Evolutionary conservation across 1,284 basidiomycete genomes (phyloP).

Genomic region (Pascua guehoae): DNA sequence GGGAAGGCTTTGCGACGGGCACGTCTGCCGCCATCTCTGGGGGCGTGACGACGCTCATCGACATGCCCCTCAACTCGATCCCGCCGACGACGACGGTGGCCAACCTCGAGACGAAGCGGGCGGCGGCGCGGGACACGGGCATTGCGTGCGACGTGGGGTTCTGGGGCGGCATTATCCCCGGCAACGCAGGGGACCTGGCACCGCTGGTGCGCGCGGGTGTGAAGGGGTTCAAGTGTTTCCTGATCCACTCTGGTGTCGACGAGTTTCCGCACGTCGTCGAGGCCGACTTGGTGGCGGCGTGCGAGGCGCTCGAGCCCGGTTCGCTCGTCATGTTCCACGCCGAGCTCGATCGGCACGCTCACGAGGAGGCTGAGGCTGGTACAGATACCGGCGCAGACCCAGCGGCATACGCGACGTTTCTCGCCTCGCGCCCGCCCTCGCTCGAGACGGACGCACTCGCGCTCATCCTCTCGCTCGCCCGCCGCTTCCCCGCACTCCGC

Average conservation of each 20-base stretch:
- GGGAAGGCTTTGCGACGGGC: slow-evolving; percentile 91
- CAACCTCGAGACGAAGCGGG: slow-evolving; percentile 66
- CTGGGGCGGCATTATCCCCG: slow-evolving; percentile 91
- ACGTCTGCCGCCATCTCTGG: slow-evolving; percentile 82
- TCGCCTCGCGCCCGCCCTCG: slow-evolving; percentile 70
- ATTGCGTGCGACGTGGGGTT: slow-evolving; percentile 78
- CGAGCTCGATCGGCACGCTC: slow-evolving; percentile 60
- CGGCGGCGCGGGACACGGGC: slow-evolving; percentile 55
- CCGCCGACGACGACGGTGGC: slow-evolving; percentile 83
- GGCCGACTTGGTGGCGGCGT: slow-evolving; percentile 64
- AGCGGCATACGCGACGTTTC: slow-evolving; percentile 67
- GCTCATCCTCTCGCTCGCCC: slow-evolving; percentile 65
- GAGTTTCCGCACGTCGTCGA: slow-evolving; percentile 84
- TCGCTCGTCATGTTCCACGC: slow-evolving; percentile 84
- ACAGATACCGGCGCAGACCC: slow-evolving; percentile 2
- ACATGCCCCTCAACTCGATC: slow-evolving; percentile 94
- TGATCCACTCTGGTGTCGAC: slow-evolving; percentile 91
- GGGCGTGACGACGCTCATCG: slow-evolving; percentile 84
- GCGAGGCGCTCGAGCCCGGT: slow-evolving; percentile 57
- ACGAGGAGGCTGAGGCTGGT: too few relatives aligned
- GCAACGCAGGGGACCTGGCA: slow-evolving; percentile 58
- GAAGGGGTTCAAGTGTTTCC: slow-evolving; percentile 91
- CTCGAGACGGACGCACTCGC: slow-evolving; percentile 74
- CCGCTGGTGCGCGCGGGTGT: slow-evolving; percentile 72
- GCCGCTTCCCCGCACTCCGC: slow-evolving; percentile 62